Evolutionary conservation across 2,329 filamentous ascomycete genomes (phyloP).

Genomic region (Paramyrothecium roridum): DNA sequence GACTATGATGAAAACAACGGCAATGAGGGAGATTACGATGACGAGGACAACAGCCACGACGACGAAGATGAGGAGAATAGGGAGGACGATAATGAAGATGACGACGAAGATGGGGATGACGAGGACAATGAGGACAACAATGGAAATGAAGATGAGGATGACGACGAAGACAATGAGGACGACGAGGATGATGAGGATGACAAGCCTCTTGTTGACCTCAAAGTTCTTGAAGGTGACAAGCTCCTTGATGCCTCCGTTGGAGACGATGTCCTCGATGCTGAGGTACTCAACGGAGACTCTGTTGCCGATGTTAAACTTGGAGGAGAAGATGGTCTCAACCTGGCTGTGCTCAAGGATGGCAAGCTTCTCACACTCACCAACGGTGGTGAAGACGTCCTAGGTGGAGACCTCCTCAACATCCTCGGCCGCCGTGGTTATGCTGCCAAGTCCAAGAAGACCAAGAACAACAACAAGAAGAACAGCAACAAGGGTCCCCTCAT

Average conservation of each 20-base stretch:
- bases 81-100: background rate
- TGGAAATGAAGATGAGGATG: background rate
- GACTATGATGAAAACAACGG: background rate
- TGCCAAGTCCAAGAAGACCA: too few relatives aligned
- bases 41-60: background rate
- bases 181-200: background rate
- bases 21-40: background rate
- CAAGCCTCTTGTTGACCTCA: slow-evolving; percentile 1
- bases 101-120: background rate
- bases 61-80: background rate
- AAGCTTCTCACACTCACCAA: too few relatives aligned
- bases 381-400: too few relatives aligned
- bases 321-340: slow-evolving; percentile 1
- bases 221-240: slow-evolving; percentile 4
- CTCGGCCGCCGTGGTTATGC: too few relatives aligned
- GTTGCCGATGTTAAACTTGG: background rate
- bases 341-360: background rate
- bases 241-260: slow-evolving; percentile 4
- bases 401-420: too few relatives aligned
- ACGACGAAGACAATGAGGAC: background rate
- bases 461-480: background rate
- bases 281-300: slow-evolving; percentile 7
- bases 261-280: slow-evolving; percentile 9
- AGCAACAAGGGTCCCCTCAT: slow-evolving; percentile 1
- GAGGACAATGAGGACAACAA: background rate